phyloP scores from a whole-genome alignment of 345 rosid species.

The Salix dunnii region DNA sequence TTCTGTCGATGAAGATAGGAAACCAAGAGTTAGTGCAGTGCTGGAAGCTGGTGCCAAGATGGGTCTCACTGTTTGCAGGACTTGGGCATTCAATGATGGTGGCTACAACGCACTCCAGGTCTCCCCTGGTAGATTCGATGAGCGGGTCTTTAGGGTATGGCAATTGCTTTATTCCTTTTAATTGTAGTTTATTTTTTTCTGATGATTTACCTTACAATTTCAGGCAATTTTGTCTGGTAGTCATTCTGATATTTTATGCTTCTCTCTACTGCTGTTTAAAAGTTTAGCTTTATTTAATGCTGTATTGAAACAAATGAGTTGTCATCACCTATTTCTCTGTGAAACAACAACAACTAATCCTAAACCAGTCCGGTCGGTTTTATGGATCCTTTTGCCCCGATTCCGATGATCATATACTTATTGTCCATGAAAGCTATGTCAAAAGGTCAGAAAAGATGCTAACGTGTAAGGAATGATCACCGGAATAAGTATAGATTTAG shows the following conservation, averaged over 20 bases:
- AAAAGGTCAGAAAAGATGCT: neutral
- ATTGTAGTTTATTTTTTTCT: neutral
- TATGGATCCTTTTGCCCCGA: too few species aligned
- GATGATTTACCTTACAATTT: neutral
- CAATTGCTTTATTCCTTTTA: neutral
- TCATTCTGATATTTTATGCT: neutral
- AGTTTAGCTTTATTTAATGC: neutral
- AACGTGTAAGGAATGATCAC: too few species aligned
- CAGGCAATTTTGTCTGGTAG: neutral
- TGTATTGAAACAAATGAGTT: too few species aligned
- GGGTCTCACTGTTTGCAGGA: conserved; percentile 94
- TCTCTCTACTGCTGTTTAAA: neutral
- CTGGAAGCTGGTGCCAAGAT: conserved; percentile 75
- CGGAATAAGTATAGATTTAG: too few species aligned
- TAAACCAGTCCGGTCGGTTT: too few species aligned
- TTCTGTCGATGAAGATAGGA: conserved; percentile 62
- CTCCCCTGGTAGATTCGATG: conserved; percentile 86
- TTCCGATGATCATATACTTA: too few species aligned
- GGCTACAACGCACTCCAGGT: conserved; percentile 87
- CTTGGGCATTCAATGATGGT: conserved; percentile 98
- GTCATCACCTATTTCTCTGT: neutral
- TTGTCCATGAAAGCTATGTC: neutral
- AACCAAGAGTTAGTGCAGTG: conserved; percentile 59
- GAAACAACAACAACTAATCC: too few species aligned
- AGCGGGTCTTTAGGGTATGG: conserved; percentile 75